phyloP scores from a whole-genome alignment of 768 basidiomycete genomes.

The Boletus fagicola region DNA sequence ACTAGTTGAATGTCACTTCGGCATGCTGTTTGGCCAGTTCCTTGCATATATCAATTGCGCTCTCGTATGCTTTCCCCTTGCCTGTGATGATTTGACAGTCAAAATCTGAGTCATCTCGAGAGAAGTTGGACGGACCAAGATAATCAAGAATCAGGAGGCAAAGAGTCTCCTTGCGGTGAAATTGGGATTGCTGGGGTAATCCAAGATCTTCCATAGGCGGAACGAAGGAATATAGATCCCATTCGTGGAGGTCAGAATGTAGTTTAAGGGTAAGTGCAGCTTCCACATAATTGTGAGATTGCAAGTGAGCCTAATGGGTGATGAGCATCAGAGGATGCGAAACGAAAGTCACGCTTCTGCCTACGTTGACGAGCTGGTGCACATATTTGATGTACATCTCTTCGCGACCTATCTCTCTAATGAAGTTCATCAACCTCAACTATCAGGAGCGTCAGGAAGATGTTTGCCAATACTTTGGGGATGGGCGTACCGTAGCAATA shows the following conservation, averaged over 20 bases:
- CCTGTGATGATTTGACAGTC: slow-evolving; percentile 42
- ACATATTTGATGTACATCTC: slow-evolving; percentile 97
- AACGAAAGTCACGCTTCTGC: slow-evolving; percentile 21
- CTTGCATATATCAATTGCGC: slow-evolving; percentile 88
- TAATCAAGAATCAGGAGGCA: slow-evolving; percentile 92
- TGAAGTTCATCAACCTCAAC: slow-evolving; percentile 92
- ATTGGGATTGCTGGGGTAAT: slow-evolving; percentile 89
- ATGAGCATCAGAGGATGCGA: slow-evolving; percentile 13
- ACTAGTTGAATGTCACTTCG: slow-evolving; percentile 91
- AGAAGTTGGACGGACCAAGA: slow-evolving; percentile 53
- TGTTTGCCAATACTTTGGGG: neutral
- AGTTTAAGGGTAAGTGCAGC: slow-evolving; percentile 91
- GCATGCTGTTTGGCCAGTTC: slow-evolving; percentile 88
- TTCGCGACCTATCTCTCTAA: slow-evolving; percentile 84
- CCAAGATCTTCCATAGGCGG: slow-evolving; percentile 88
- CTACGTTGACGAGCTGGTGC: slow-evolving; percentile 87
- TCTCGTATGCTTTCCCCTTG: slow-evolving; percentile 97
- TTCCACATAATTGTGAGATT: slow-evolving; percentile 88
- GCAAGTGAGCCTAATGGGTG: slow-evolving; percentile 68
- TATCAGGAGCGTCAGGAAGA: slow-evolving; percentile 30
- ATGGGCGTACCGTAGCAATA: slow-evolving; percentile 69
- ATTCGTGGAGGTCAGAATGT: slow-evolving; percentile 90
- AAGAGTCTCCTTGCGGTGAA: slow-evolving; percentile 91
- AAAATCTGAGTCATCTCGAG: slow-evolving; percentile 1
- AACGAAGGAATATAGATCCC: slow-evolving; percentile 80